phyloP scores from a whole-genome alignment of 495 filamentous ascomycete genomes.

The Astrothelium subdiscretum region DNA sequence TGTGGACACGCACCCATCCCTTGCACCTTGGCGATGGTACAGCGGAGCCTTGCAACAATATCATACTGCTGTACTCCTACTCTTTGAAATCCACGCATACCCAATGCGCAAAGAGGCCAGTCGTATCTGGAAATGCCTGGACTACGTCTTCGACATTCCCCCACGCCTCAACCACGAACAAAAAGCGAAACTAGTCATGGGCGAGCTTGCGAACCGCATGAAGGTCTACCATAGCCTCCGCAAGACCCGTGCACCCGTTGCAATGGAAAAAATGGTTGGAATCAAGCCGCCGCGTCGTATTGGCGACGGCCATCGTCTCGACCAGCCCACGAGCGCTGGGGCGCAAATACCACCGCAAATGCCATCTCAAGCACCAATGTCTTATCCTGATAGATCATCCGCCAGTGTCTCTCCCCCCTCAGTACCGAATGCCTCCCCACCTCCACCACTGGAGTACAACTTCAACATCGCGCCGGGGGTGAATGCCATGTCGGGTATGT shows the following conservation, averaged over 20 bases:
- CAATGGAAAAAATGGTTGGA: slow-evolving; percentile 18
- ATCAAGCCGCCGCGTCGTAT: not conserved
- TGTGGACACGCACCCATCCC: slow-evolving; percentile 43
- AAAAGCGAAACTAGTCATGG: slow-evolving; percentile 33
- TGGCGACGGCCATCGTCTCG: not conserved
- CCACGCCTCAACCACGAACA: slow-evolving; percentile 29
- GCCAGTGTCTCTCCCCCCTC: not conserved
- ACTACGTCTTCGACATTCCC: slow-evolving; percentile 57
- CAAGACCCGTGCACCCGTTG: slow-evolving; percentile 26
- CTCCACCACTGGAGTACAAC: not conserved
- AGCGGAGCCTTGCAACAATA: slow-evolving; percentile 37
- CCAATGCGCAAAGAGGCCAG: slow-evolving; percentile 43
- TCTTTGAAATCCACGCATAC: slow-evolving; percentile 42
- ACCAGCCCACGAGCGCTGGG: not conserved
- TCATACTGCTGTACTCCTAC: slow-evolving; percentile 34
- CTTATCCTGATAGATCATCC: not conserved
- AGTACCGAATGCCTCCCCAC: not conserved
- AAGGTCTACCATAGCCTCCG: slow-evolving; percentile 28
- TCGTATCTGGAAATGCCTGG: slow-evolving; percentile 57
- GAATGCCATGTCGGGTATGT: not conserved
- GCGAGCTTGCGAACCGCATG: slow-evolving; percentile 29
- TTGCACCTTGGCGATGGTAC: slow-evolving; percentile 38
- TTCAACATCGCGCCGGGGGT: not conserved
- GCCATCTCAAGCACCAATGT: not conserved
- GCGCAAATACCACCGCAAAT: not conserved